These are phyloP conservation scores for Ganoderma meredithae DNA, from an alignment of 1,284 basidiomycete species.

Conservation along the genomic window DNA sequence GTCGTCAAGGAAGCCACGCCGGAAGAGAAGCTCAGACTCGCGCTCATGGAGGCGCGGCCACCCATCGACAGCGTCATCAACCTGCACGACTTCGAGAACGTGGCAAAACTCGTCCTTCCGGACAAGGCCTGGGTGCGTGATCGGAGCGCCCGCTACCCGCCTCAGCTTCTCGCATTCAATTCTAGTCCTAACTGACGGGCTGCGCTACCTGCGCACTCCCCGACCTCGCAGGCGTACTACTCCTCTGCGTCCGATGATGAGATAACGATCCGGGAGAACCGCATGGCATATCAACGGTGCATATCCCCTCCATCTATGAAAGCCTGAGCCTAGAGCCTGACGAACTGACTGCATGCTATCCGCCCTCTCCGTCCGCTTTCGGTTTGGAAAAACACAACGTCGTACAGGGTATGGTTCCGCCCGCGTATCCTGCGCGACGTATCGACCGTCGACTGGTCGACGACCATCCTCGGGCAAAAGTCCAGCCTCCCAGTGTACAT, in stretches of 20 bases:
- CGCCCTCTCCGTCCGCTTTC: neutral
- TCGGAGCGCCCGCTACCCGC: too few species aligned
- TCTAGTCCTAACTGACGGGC: neutral
- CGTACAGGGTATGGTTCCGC: constrained; percentile 72
- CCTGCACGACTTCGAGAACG: constrained; percentile 76
- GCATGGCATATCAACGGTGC: constrained; percentile 66
- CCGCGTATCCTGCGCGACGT: constrained; percentile 77
- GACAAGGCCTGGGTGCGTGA: constrained; percentile 50
- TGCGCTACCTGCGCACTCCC: too few species aligned
- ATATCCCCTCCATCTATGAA: constrained; percentile 10
- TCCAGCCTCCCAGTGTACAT: constrained; percentile 71
- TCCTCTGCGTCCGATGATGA: constrained; percentile 71
- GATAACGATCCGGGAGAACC: constrained; percentile 75
- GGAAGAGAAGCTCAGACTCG: constrained; percentile 51
- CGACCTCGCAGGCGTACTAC: constrained; percentile 65
- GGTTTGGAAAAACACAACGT: neutral
- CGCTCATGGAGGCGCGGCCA: constrained; percentile 52
- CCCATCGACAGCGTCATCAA: constrained; percentile 67
- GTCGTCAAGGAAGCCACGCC: constrained; percentile 53
- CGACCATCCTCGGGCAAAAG: constrained; percentile 63
- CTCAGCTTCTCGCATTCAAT: neutral
- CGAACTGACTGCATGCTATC: neutral
- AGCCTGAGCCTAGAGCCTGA: neutral
- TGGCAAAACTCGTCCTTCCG: constrained; percentile 60
- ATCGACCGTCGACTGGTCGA: constrained; percentile 64